Evolutionary conservation across 495 filamentous ascomycete species (phyloP), one percentile per base, ranked within the genome.

Genomic region (Cairneyella variabilis): DNA sequence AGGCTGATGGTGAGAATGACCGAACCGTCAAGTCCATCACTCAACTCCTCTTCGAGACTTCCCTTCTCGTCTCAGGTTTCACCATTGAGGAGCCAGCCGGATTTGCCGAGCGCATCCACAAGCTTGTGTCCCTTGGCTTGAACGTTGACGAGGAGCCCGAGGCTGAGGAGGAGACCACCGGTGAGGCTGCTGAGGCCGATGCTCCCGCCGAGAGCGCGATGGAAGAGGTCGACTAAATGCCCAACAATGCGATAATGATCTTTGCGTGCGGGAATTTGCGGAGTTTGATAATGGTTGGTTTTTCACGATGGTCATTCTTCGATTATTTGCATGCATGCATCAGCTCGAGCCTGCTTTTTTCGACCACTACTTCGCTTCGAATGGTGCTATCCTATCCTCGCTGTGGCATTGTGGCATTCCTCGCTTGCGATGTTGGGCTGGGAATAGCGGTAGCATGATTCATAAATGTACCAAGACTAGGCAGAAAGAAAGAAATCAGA

Each of bases 101-200:
- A 71, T 98, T 97, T 70, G 91, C 93, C 56, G 89, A 97, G 80
- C 93, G 93, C 68, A 96, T 98, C 69, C 91, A 98, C 86, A 95
- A 95, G 84, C 89, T 98, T 45, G 91, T 98, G 38, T 89, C 89
- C 51, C 83, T 97, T 38, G 95, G 95, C 63, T 77, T 98, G 66
- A 96, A 97, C 79, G 83, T 97, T 47, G 91, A 97, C 53, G 95
- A 96, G 76, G 87, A 91, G 65, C 80, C 85, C 48, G 88, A 90
- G 71, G 83, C 85, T 49, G 73, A 69, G 41, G 83, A 82, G 59
- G 82, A 84, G 71, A 74, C 77, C 53, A 72, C 75, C 48, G 70
- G 80, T 51, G 83, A 83, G 66, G 86, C 80, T 46, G 73, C 80
- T 61, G 65, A 69, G 17, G 53, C 21, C 17, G 58, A 61, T 56